A percentile compares a stretch with the other conserved stretches of the same genome.
Evolutionary conservation across 768 basidiomycete genomes (phyloP).

Genomic region (Suillus plorans): DNA sequence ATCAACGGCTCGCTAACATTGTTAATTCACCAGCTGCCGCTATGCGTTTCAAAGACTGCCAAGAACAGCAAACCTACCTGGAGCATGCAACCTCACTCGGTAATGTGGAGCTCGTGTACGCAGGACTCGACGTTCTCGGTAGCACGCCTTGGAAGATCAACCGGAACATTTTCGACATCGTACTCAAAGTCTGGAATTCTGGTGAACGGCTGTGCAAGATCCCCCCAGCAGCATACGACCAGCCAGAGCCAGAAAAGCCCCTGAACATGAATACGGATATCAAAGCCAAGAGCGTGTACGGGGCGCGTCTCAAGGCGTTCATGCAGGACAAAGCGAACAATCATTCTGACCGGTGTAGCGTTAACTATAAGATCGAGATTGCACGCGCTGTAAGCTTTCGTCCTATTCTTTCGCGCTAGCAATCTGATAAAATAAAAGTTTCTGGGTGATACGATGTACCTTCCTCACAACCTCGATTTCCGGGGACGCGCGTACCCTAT

Average conservation of each 20-base stretch:
- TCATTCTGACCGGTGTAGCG: slow-evolving; percentile 88
- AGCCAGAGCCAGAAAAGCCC: slow-evolving; percentile 58
- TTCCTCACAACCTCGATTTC: slow-evolving; percentile 97
- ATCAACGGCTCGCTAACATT: slow-evolving; percentile 4
- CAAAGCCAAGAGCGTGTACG: slow-evolving; percentile 53
- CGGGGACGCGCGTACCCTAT: slow-evolving; percentile 96
- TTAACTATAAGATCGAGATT: slow-evolving; percentile 97
- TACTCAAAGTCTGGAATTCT: slow-evolving; percentile 82
- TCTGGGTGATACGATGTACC: slow-evolving; percentile 83
- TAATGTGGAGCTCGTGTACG: slow-evolving; percentile 81
- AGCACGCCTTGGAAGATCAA: slow-evolving; percentile 92
- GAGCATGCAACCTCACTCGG: slow-evolving; percentile 69
- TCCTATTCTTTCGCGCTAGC: background rate
- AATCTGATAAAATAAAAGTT: slow-evolving; percentile 48
- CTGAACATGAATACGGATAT: slow-evolving; percentile 48
- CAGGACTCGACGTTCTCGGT: slow-evolving; percentile 87
- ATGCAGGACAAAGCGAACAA: slow-evolving; percentile 68
- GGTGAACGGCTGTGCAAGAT: slow-evolving; percentile 83
- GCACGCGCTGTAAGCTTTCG: slow-evolving; percentile 71
- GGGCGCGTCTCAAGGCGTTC: slow-evolving; percentile 54
- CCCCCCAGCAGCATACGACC: slow-evolving; percentile 68
- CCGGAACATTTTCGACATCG: slow-evolving; percentile 69
- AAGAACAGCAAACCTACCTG: slow-evolving; percentile 82
- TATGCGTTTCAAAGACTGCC: slow-evolving; percentile 92
- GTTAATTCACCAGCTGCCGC: slow-evolving; percentile 45